Evolutionary conservation across 257 asterid species (phyloP).

Genomic region (Nicotiana attenuata): DNA sequence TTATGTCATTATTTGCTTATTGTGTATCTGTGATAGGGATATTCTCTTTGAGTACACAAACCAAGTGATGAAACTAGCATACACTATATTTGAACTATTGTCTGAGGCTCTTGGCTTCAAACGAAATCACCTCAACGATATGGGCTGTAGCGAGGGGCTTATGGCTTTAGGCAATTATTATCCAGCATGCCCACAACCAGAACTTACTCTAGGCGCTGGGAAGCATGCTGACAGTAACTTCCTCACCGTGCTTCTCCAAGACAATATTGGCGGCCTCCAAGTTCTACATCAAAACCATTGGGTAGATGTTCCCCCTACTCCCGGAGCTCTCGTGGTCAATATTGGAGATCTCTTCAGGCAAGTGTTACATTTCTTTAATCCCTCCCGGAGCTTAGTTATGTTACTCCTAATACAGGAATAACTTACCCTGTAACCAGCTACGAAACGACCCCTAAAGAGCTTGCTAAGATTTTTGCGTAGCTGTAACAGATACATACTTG

Average conservation of each 20-base stretch:
- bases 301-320: conserved; percentile 33
- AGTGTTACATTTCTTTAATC: background rate
- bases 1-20: background rate
- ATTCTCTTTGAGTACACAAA: conserved; percentile 18
- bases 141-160: conserved; percentile 22
- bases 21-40: conserved; percentile 5
- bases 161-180: conserved; percentile 18
- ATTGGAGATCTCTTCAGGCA: conserved; percentile 30
- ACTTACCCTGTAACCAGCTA: too few species aligned
- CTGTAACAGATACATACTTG: background rate
- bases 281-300: conserved; percentile 26
- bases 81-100: conserved; percentile 8
- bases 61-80: conserved; percentile 10
- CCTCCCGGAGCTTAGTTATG: too few species aligned
- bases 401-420: too few species aligned
- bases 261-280: conserved; percentile 26
- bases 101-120: conserved; percentile 25
- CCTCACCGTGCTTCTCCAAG: conserved; percentile 31
- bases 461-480: background rate
- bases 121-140: conserved; percentile 12
- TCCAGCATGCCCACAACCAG: conserved; percentile 29
- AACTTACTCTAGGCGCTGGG: conserved; percentile 19
- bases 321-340: conserved; percentile 26
- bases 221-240: conserved; percentile 22
- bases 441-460: too few species aligned